A percentile compares a stretch with the other conserved stretches of the same genome.
Evolutionary conservation across 495 filamentous ascomycete species (phyloP).

Genomic region (Penicillium dipodomyicola): DNA sequence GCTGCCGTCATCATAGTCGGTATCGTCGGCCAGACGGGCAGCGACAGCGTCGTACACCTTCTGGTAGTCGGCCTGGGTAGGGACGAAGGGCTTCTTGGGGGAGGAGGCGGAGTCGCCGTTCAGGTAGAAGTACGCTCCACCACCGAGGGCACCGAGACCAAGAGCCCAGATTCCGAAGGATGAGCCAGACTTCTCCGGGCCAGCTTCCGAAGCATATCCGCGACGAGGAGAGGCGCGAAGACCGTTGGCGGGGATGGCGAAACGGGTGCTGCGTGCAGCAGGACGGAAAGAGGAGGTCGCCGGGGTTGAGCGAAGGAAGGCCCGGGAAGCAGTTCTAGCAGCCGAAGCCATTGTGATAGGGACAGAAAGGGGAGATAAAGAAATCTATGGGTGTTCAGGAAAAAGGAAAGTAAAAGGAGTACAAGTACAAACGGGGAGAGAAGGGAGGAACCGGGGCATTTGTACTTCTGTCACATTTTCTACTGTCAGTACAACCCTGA

Average conservation of each 20-base stretch:
- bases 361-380: conserved; percentile 5
- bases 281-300: conserved; percentile 46
- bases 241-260: conserved; percentile 57
- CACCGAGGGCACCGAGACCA: conserved; percentile 59
- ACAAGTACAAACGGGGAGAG: conserved; percentile 21
- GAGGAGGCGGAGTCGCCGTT: conserved; percentile 44
- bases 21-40: conserved; percentile 72
- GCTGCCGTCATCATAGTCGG: conserved; percentile 95
- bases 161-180: conserved; percentile 47
- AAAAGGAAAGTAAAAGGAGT: conserved; percentile 15
- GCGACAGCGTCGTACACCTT: conserved; percentile 92
- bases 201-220: conserved; percentile 71
- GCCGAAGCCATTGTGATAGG: conserved; percentile 53
- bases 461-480: neutral
- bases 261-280: conserved; percentile 54
- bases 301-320: conserved; percentile 50
- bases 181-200: conserved; percentile 50
- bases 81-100: conserved; percentile 55
- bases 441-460: conserved; percentile 21
- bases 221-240: conserved; percentile 66
- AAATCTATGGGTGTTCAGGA: neutral
- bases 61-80: conserved; percentile 87
- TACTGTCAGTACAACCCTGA: conserved; percentile 1
- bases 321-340: conserved; percentile 51
- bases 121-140: conserved; percentile 68